Conservation (phyloP, 768 basidiomycete species). For the Pleurotus ostreatus region DNA sequence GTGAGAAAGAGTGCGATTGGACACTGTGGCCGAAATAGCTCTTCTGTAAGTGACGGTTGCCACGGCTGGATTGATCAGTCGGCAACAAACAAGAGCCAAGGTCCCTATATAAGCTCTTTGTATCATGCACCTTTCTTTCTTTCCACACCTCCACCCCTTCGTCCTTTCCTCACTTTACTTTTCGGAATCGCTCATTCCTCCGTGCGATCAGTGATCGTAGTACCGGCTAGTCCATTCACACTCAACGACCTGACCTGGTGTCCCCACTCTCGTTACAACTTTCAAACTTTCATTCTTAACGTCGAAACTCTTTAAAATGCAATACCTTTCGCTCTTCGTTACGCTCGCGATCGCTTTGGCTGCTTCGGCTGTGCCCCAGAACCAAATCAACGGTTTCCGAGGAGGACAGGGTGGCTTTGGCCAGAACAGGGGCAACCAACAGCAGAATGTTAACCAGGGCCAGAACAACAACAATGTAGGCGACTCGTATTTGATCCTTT, state of each 20-base stretch:
- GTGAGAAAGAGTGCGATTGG: not conserved
- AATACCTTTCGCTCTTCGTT: slow-evolving; percentile 22
- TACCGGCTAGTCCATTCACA: slow-evolving; percentile 7
- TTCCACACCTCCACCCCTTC: slow-evolving; percentile 4
- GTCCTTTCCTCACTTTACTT: slow-evolving; percentile 12
- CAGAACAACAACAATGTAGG: slow-evolving; percentile 2
- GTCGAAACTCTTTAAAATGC: slow-evolving; percentile 25
- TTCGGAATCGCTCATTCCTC: slow-evolving; percentile 7
- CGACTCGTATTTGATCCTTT: not conserved
- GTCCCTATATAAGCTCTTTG: slow-evolving; percentile 1
- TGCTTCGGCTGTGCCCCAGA: slow-evolving; percentile 16
- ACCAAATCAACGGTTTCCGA: not conserved
- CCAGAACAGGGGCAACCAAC: slow-evolving; percentile 10
- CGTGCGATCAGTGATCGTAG: slow-evolving; percentile 7
- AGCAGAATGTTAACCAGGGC: slow-evolving; percentile 1
- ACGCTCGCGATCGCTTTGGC: slow-evolving; percentile 20
- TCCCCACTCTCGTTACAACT: slow-evolving; percentile 12
- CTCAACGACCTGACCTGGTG: slow-evolving; percentile 16
- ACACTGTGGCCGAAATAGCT: slow-evolving; percentile 4
- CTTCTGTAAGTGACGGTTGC: slow-evolving; percentile 6
- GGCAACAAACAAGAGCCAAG: slow-evolving; percentile 2
- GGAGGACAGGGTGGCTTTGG: not conserved
- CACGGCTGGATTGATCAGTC: slow-evolving; percentile 3
- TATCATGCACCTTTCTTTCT: not conserved
- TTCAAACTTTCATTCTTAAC: slow-evolving; percentile 10